Evolutionary conservation across 805 yeast genomes (phyloP).

Genomic region (Starmerella floris): DNA sequence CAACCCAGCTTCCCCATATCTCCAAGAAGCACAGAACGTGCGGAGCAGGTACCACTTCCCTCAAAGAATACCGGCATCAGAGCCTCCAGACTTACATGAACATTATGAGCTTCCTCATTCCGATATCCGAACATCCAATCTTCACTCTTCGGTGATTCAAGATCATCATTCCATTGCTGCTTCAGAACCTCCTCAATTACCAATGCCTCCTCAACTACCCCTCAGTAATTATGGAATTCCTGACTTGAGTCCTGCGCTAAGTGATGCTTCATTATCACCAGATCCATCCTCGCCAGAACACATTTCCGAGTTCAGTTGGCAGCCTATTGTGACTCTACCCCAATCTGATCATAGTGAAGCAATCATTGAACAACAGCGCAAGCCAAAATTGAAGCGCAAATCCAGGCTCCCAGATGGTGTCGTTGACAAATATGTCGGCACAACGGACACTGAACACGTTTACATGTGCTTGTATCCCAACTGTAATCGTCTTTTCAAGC

Average conservation of each 20-base stretch:
- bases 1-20: slow-evolving; percentile 2
- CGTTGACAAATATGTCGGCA: slow-evolving; percentile 67
- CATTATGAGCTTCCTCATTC: too few species aligned
- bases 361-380: slow-evolving; percentile 25
- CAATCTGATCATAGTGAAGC: slow-evolving; percentile 24
- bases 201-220: neutral
- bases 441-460: slow-evolving; percentile 58
- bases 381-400: slow-evolving; percentile 30
- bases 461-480: slow-evolving; percentile 62
- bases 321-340: slow-evolving; percentile 28
- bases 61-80: too few species aligned
- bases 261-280: slow-evolving; percentile 15
- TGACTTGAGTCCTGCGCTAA: slow-evolving; percentile 14
- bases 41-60: too few species aligned
- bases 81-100: too few species aligned
- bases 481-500: slow-evolving; percentile 72
- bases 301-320: slow-evolving; percentile 24
- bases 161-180: too few species aligned
- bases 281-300: slow-evolving; percentile 10
- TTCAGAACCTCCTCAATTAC: too few species aligned
- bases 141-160: too few species aligned
- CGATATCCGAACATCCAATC: too few species aligned
- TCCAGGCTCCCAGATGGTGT: slow-evolving; percentile 81
- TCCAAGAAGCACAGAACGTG: too few species aligned
- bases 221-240: neutral